Evolutionary conservation across 2,329 filamentous ascomycete species (phyloP).

Genomic region (Graphilbum fragrans): DNA sequence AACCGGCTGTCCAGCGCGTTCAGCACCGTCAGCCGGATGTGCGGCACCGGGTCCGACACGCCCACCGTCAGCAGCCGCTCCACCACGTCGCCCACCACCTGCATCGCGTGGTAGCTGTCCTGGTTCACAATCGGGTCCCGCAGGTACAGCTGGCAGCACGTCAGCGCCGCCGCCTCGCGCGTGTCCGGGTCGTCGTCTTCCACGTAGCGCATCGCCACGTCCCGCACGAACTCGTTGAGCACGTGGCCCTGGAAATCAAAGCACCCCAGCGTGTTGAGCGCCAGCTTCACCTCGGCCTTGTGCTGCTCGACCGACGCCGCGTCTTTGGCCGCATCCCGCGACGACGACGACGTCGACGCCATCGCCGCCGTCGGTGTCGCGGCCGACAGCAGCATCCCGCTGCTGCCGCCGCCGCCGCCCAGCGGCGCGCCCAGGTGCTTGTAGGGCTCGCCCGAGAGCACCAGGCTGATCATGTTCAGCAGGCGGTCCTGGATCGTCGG

Average conservation of each 20-base stretch:
- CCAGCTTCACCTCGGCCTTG: slow-evolving; percentile 82
- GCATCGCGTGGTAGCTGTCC: slow-evolving; percentile 90
- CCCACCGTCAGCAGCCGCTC: slow-evolving; percentile 92
- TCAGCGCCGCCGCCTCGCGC: slow-evolving; percentile 85
- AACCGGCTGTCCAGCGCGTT: slow-evolving; percentile 86
- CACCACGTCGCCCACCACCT: slow-evolving; percentile 95
- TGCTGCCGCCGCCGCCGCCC: background rate
- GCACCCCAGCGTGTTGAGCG: slow-evolving; percentile 89
- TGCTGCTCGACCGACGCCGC: slow-evolving; percentile 67
- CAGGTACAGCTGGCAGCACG: slow-evolving; percentile 95
- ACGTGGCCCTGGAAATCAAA: slow-evolving; percentile 92
- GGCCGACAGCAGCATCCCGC: background rate
- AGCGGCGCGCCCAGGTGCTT: slow-evolving; percentile 80
- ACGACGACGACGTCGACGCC: background rate
- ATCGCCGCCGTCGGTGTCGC: background rate
- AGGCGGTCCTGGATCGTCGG: slow-evolving; percentile 86
- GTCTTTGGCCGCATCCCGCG: slow-evolving; percentile 58
- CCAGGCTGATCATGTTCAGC: slow-evolving; percentile 87
- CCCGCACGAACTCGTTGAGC: slow-evolving; percentile 94
- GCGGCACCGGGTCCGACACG: slow-evolving; percentile 80
- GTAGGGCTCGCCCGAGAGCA: slow-evolving; percentile 85
- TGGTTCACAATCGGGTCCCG: slow-evolving; percentile 96
- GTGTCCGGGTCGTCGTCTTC: slow-evolving; percentile 93
- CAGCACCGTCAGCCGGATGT: slow-evolving; percentile 80
- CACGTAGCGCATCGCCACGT: slow-evolving; percentile 96